Evolutionary conservation across 495 filamentous ascomycete species (phyloP), one percentile per base, ranked within the genome.

Genomic region (Pyrenula aspistea): DNA sequence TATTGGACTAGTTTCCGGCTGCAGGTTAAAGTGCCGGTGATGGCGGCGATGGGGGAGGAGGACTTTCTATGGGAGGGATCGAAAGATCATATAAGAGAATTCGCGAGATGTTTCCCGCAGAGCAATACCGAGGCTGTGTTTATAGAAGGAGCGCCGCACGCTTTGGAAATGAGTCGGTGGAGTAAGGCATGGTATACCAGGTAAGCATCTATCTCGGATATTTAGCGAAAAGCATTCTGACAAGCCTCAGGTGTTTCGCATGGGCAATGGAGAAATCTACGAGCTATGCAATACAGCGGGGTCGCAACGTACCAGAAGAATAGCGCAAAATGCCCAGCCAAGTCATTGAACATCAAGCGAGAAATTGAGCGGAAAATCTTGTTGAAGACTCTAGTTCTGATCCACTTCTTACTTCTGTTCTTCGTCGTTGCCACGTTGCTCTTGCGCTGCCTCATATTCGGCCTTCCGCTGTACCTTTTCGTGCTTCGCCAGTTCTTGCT

Each of bases 161-260:
- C 63, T 57, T 53, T 71, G 20, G 67, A 71, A 58, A 55, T 69
- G 58, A 71, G 67, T 49, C 56, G 62, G 51, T 64, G 61, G 64
- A 59, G 63, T 3, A 59, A 62, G 49, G 67, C 61, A n/a, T 71
- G 67, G 69, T 66, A 68, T 60, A 62, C 62, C n/a, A 55, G 66
- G 31, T 42, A 42, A n/a, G n/a, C 31, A 42, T 4, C 15, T 15
- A 42, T 42, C 31, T 15, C 15, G 4, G 4, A 8, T 4, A 42
- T 8, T 42, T 4, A 15, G 4, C 15, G 31, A 15, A 42, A 15
- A 15, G 31, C 31, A 8, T 42, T 42, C 31, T 42, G 15, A 42
- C 15, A 8, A 4, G 4, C 15, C 8, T 42, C 31, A 42, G 31
- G 23, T 66, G 64, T 57, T 68, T 68, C 59, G 69, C 64, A 12